phyloP scores from a whole-genome alignment of 1,284 basidiomycete species.

The Cutaneotrichosporon sp. region DNA sequence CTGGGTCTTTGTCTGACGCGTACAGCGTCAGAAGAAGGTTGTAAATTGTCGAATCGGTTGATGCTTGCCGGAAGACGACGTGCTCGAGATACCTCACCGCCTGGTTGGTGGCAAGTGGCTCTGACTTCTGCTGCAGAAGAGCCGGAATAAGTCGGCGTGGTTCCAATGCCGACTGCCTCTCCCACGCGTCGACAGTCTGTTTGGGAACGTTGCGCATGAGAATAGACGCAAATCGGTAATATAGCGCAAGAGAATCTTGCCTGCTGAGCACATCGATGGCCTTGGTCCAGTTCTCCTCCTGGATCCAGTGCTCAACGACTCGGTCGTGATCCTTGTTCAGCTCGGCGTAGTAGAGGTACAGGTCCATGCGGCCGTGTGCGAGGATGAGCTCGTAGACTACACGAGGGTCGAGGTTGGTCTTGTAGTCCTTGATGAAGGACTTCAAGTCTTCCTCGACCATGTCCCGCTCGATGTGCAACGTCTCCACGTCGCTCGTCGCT shows the following conservation, averaged over 20 bases:
- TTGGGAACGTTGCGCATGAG: constrained; percentile 81
- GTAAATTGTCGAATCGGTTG: constrained; percentile 81
- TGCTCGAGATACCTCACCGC: constrained; percentile 83
- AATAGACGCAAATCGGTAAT: constrained; percentile 86
- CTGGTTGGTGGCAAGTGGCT: constrained; percentile 58
- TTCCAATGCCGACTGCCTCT: constrained; percentile 71
- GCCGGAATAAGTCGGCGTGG: constrained; percentile 84
- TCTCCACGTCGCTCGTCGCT: constrained; percentile 77
- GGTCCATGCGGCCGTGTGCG: constrained; percentile 85
- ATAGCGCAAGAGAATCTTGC: constrained; percentile 80
- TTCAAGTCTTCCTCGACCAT: constrained; percentile 89
- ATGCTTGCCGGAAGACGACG: constrained; percentile 64
- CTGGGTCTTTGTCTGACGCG: constrained; percentile 54
- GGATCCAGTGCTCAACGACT: constrained; percentile 88
- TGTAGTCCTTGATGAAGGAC: constrained; percentile 89
- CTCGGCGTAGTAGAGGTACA: constrained; percentile 85
- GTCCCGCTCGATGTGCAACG: constrained; percentile 69
- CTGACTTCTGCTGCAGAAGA: constrained; percentile 66
- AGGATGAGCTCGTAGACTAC: constrained; percentile 90
- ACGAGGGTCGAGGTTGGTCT: constrained; percentile 74
- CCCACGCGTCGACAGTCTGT: constrained; percentile 87
- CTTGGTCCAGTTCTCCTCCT: constrained; percentile 85
- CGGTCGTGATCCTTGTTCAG: constrained; percentile 75
- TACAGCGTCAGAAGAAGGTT: constrained; percentile 89
- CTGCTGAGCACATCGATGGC: constrained; percentile 82